A percentile compares a stretch with the other conserved stretches of the same genome.
These are phyloP conservation scores for Malus domestica DNA, from an alignment of 306 rosid species.

Conservation along the genomic window DNA sequence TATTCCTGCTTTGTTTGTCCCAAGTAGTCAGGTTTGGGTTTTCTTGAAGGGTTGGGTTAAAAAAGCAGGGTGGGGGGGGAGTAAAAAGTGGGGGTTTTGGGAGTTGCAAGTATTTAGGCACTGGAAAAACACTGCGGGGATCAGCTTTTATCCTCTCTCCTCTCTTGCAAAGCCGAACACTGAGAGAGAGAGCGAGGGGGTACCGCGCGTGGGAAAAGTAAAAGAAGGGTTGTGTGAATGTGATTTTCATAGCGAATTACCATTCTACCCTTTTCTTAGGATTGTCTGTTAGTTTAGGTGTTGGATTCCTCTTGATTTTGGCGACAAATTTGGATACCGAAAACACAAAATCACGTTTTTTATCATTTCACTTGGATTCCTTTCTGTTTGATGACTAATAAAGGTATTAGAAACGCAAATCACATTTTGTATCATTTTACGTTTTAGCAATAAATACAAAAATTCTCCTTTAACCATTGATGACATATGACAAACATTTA, in stretches of 20 bases:
- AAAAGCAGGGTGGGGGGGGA: not conserved
- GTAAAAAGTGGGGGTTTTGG: constrained; percentile 2
- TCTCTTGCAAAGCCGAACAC: not conserved
- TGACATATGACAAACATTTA: no score
- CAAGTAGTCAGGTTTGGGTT: constrained; percentile 27
- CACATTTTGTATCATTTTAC: no score
- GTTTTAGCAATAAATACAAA: no score
- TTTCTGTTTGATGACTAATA: not conserved
- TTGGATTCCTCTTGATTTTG: not conserved
- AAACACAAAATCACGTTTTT: no score
- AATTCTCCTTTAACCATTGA: no score
- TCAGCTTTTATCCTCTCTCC: not conserved
- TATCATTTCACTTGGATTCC: not conserved
- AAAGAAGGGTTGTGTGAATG: not conserved
- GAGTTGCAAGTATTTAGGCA: constrained; percentile 14
- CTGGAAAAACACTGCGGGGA: constrained; percentile 13
- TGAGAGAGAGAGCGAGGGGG: not conserved
- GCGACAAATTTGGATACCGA: not conserved
- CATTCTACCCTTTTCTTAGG: constrained; percentile 20
- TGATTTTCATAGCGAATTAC: not conserved
- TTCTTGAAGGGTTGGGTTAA: constrained; percentile 11
- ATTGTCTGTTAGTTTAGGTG: not conserved
- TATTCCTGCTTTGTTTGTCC: constrained; percentile 23
- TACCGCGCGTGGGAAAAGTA: not conserved
- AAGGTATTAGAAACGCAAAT: no score